These are phyloP conservation scores for Acrocalymma vagum DNA, from an alignment of 2,329 filamentous ascomycete genomes.

Conservation along the genomic window DNA sequence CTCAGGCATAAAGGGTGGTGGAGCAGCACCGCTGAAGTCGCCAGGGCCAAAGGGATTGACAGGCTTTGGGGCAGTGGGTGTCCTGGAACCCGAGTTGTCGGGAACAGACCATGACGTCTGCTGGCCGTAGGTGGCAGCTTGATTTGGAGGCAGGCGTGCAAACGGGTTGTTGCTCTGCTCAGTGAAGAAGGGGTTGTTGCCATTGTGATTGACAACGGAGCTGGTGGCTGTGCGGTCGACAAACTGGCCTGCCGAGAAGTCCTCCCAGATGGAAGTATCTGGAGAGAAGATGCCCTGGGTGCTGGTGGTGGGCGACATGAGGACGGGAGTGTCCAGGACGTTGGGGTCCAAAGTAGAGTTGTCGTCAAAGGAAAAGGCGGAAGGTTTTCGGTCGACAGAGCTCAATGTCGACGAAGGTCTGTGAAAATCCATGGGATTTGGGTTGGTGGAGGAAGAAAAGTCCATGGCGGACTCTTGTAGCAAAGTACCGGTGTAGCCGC, in stretches of 20 bases:
- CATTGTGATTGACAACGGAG: constrained; percentile 51
- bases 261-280: constrained; percentile 59
- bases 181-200: constrained; percentile 58
- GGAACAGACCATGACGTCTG: constrained; percentile 67
- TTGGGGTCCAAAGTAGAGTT: constrained; percentile 60
- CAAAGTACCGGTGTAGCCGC: constrained; percentile 49
- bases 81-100: constrained; percentile 74
- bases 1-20: constrained; percentile 52
- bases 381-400: constrained; percentile 48
- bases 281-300: constrained; percentile 61
- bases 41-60: constrained; percentile 69
- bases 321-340: constrained; percentile 50
- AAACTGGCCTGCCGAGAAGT: constrained; percentile 51
- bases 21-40: constrained; percentile 58
- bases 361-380: constrained; percentile 58
- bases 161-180: constrained; percentile 66
- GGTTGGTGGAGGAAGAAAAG: constrained; percentile 34
- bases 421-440: constrained; percentile 48
- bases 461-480: constrained; percentile 51
- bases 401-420: constrained; percentile 45
- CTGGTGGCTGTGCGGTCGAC: constrained; percentile 46
- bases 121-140: constrained; percentile 57
- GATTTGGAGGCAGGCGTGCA: constrained; percentile 65
- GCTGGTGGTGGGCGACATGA: constrained; percentile 59
- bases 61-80: constrained; percentile 76